Base-by-base conservation (phyloP, 768 basidiomycete genomes). In the Boletus sp. region DNA sequence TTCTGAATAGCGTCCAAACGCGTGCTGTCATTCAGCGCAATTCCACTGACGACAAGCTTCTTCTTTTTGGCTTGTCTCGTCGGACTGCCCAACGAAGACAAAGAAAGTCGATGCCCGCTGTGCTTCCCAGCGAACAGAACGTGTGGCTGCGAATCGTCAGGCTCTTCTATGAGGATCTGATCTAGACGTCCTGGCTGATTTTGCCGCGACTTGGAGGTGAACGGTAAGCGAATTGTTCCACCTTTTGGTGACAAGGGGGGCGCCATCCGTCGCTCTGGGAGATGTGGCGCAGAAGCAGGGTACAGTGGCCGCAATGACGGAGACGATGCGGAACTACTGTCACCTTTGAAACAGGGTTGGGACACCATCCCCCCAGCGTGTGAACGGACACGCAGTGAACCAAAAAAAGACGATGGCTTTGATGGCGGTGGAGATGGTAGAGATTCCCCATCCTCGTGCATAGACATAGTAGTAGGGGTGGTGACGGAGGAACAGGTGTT, bases 1-100 rank as follows among this genome's bases (percentile, higher is more conserved):
- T 74, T 76, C 62, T 82, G 84, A 13, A 85, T 76, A 3, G 78
- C 86, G 37, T 90, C 86, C 61, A 87, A 80, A 58, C 84, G 84
- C 34, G 74, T 74, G 23, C 75, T 68, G 62, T 91, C 89, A 19
- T 79, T 77, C 14, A 76, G 72, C 8, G 78, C 77, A 29, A 90
- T 79, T 32, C 89, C 89, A 62, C 84, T 85, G 55, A 90, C 75
- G 45, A 91, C 78, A 14, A 91, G 77, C 61, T 80, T 82, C 66
- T 77, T 85, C 70, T 82, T 84, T 62, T 82, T 82, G 34, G 73
- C 64, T 47, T 74, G 68, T 48, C 78, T 75, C 23, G 77, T 67
- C 17, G 66, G 64, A 37, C 57, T 56, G n/a, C 72, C 69, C 11
- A 81, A 56, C 33, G 66, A 64, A 35, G 72, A 66, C 38, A 72